phyloP scores from a whole-genome alignment of 352 stramenopile genomes.

The Phytophthora europaea region DNA sequence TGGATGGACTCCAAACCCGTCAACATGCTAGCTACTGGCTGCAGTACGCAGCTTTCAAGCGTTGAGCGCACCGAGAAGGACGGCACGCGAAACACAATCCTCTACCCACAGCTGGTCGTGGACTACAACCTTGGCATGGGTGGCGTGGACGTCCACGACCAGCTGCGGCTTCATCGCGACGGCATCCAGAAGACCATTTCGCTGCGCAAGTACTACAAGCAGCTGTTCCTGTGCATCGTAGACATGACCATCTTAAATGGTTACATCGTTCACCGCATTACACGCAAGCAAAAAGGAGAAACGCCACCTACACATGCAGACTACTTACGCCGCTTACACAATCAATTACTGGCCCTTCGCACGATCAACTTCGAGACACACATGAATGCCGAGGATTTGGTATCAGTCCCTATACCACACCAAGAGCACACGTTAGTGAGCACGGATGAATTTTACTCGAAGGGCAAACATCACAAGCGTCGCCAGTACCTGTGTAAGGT shows the following conservation, averaged over 20 bases:
- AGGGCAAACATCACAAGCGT: background rate
- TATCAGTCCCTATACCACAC: background rate
- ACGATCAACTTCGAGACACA: background rate
- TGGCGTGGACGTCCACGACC: background rate
- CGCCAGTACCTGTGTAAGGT: constrained; percentile 22
- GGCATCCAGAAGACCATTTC: background rate
- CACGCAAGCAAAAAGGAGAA: constrained; percentile 4
- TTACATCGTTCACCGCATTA: constrained; percentile 17
- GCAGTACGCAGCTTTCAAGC: constrained; percentile 7
- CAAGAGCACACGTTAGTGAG: constrained; percentile 4
- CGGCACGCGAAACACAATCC: background rate
- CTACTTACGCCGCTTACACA: constrained; percentile 11
- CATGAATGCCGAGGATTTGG: constrained; percentile 9
- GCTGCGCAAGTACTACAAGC: background rate
- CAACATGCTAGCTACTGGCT: constrained; percentile 26
- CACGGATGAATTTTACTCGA: background rate
- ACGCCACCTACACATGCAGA: background rate
- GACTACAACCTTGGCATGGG: background rate
- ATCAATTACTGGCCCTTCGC: background rate
- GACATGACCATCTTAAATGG: constrained; percentile 2
- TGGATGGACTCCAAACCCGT: constrained; percentile 27
- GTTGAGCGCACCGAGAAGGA: constrained; percentile 9
- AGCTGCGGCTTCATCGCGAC: background rate
- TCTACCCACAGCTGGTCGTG: background rate
- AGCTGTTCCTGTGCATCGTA: background rate